These are phyloP conservation scores for Polygonum maritimum DNA, from an alignment of 148 eudicot species.

Conservation along the genomic window DNA sequence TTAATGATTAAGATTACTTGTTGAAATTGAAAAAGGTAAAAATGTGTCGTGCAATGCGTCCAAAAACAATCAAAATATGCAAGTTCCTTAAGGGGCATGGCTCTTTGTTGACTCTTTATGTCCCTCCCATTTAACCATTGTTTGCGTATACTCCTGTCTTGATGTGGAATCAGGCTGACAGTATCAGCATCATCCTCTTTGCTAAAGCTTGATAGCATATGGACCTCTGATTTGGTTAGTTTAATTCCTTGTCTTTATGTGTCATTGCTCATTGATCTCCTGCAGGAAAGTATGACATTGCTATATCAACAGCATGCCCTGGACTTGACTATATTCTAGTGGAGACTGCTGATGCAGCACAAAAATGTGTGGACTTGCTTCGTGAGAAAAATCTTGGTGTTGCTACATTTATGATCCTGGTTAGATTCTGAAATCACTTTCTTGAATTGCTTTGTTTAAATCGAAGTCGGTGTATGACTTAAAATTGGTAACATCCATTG, in stretches of 20 bases:
- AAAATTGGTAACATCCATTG: neutral
- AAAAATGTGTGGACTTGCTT: slow-evolving; percentile 86
- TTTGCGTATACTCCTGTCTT: neutral
- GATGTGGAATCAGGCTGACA: neutral
- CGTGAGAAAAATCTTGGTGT: slow-evolving; percentile 86
- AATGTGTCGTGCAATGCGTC: neutral
- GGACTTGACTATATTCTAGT: slow-evolving; percentile 97
- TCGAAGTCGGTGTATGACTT: neutral
- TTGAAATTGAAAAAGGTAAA: neutral
- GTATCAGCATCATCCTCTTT: neutral
- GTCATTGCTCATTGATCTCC: neutral
- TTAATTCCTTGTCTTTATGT: neutral
- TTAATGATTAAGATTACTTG: neutral
- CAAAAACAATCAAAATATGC: neutral
- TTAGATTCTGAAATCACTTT: slow-evolving; percentile 8
- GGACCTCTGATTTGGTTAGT: neutral
- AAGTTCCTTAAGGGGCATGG: neutral
- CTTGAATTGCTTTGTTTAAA: neutral
- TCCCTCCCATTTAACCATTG: neutral
- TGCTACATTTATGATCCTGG: slow-evolving; percentile 98
- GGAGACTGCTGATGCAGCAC: slow-evolving; percentile 88
- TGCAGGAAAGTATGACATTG: slow-evolving; percentile 88
- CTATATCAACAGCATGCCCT: slow-evolving; percentile 89
- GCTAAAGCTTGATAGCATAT: neutral
- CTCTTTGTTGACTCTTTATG: neutral